These are phyloP conservation scores for Hypoxylon lenormandii DNA, from an alignment of 495 filamentous ascomycete genomes.

Conservation along the genomic window DNA sequence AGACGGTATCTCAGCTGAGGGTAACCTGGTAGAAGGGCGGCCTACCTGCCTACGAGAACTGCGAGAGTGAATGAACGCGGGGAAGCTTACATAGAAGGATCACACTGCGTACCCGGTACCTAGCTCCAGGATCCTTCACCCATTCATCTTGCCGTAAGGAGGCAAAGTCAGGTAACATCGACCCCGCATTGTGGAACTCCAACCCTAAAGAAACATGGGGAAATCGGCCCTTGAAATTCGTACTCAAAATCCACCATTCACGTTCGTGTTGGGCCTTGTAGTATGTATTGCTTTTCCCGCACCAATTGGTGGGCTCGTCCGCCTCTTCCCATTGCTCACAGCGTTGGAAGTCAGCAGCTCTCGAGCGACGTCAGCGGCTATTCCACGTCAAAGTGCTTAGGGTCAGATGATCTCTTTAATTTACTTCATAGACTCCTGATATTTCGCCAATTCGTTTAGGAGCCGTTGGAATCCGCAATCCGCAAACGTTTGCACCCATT, in stretches of 20 bases:
- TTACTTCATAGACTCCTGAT: neutral
- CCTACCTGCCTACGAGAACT: too few species aligned
- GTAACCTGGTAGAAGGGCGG: slow-evolving; percentile 10
- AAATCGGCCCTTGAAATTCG: slow-evolving; percentile 20
- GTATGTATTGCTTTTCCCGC: slow-evolving; percentile 21
- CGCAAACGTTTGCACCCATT: neutral
- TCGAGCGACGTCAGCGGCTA: slow-evolving; percentile 11
- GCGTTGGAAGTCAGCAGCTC: neutral
- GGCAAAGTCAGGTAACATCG: slow-evolving; percentile 11
- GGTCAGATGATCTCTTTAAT: neutral
- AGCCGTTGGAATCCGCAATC: slow-evolving; percentile 13
- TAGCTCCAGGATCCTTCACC: slow-evolving; percentile 12
- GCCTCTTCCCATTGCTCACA: neutral
- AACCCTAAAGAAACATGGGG: slow-evolving; percentile 29
- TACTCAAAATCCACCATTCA: slow-evolving; percentile 33
- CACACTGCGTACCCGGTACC: slow-evolving; percentile 8
- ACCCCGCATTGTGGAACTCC: slow-evolving; percentile 41
- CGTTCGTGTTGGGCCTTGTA: neutral
- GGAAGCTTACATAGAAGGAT: slow-evolving; percentile 33
- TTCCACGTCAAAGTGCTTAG: neutral
- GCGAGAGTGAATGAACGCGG: slow-evolving; percentile 10
- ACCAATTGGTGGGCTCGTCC: slow-evolving; percentile 13
- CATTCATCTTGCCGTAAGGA: slow-evolving; percentile 3
- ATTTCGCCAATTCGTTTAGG: neutral
- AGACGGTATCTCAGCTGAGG: neutral